phyloP scores from a whole-genome alignment of 78 protist species.

The Dictyostelium capitatum region DNA sequence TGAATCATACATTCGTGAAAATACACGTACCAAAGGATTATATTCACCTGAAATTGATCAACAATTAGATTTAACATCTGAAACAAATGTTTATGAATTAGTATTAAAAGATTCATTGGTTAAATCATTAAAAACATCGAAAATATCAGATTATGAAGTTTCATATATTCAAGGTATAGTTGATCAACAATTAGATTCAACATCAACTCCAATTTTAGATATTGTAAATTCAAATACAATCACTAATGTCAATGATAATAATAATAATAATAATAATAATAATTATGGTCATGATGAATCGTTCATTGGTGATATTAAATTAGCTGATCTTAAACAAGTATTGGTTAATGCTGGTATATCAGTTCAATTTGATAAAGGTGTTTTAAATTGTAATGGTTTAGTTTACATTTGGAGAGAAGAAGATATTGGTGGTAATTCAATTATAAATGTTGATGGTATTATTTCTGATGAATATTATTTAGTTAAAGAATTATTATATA shows the following conservation, averaged over 20 bases:
- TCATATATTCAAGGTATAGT: constrained; percentile 69
- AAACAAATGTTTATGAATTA: constrained; percentile 72
- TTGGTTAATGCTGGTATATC: constrained; percentile 6
- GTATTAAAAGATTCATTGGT: constrained; percentile 53
- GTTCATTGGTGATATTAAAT: constrained; percentile 73
- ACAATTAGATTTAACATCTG: constrained; percentile 58
- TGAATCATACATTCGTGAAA: background rate
- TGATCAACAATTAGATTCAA: background rate
- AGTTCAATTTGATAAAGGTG: constrained; percentile 76
- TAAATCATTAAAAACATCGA: constrained; percentile 33
- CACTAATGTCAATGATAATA: background rate
- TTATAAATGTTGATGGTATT: constrained; percentile 64
- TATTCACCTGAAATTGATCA: constrained; percentile 23
- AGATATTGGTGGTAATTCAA: constrained; percentile 55
- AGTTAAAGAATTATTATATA: constrained; percentile 57
- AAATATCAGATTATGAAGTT: constrained; percentile 48
- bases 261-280: constrained; percentile 1
- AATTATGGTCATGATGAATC: constrained; percentile 26
- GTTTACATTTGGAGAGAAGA: constrained; percentile 76
- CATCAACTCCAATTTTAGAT: background rate
- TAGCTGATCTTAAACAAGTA: constrained; percentile 61
- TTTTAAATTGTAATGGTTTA: constrained; percentile 29
- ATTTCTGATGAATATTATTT: constrained; percentile 65
- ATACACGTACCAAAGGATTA: constrained; percentile 45
- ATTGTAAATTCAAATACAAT: background rate